Base-by-base conservation (phyloP, 352 stramenopile species). In the Hyaloperonospora arabidopsidis region DNA sequence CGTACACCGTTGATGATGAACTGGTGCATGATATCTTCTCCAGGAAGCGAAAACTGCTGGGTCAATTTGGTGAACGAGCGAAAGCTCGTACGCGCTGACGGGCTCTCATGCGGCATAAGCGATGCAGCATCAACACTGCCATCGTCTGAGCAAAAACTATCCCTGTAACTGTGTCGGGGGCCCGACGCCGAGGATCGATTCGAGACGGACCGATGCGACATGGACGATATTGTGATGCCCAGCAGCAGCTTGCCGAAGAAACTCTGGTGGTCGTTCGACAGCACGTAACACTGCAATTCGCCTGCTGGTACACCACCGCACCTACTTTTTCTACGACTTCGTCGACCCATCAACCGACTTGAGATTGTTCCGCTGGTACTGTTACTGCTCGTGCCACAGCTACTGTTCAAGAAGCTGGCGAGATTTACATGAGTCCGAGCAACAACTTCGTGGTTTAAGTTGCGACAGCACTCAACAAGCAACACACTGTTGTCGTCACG, bases 1-100 rank as follows among this genome's bases (percentile, higher is more conserved):
- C 81, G 83, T 48, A 90, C 79, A 38, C 83, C 81, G 43, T 86
- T 90, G 58, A 93, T 93, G 21, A 93, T 76, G 59, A 93, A 92
- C 68, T 93, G 81, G 54, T 93, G 84, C 78, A 93, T 89, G n/a
- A 86, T 62, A 17, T 87, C 74, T n/a, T 85, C 74, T 23, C 49
- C 52, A 22, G 56, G 44, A 32, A 62, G 61, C 23, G 57, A 45
- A 49, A 56, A 71, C 41, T 72, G 53, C 22, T 65, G 55, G 3
- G 48, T 61, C 23, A 68, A 48, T 15, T 57, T 72, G 17, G 71
- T 67, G 19, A 79, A 79, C n/a, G 74, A 73, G 10, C 70, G 65
- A 18, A 84, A 79, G 14, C 70, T 67, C 6, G 49, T 60, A 25
- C 57, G 61, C 17, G 51, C 40, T 1, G 39, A 64, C 49, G 29